Evolutionary conservation across 108 stramenopile species (phyloP).

Genomic region (Discostella stelligeroides): DNA sequence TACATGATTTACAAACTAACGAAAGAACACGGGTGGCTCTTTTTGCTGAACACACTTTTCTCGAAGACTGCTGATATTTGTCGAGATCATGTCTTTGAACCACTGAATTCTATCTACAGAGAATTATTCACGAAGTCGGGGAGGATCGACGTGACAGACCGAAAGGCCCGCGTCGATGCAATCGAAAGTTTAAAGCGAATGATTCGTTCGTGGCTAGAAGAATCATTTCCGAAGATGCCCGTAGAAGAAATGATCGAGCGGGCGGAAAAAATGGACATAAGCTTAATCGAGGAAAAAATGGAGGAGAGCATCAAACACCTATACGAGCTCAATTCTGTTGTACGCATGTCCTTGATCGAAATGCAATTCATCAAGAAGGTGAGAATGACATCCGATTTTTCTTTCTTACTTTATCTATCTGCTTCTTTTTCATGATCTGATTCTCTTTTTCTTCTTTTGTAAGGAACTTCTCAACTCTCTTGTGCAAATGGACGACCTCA

Average conservation of each 20-base stretch:
- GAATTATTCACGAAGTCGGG: slow-evolving; percentile 72
- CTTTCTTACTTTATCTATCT: neutral
- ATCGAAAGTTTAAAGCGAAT: slow-evolving; percentile 79
- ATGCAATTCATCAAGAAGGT: slow-evolving; percentile 92
- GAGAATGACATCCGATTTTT: neutral
- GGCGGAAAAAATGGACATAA: slow-evolving; percentile 83
- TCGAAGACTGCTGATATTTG: slow-evolving; percentile 56
- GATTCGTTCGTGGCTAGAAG: slow-evolving; percentile 91
- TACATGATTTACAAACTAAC: slow-evolving; percentile 58
- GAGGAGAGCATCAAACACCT: slow-evolving; percentile 83
- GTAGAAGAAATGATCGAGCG: slow-evolving; percentile 46
- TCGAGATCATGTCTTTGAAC: slow-evolving; percentile 70
- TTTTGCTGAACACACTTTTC: slow-evolving; percentile 36
- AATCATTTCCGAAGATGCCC: slow-evolving; percentile 79
- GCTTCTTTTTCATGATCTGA: neutral
- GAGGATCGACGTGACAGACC: slow-evolving; percentile 73
- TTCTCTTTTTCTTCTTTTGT: neutral
- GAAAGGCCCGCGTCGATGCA: slow-evolving; percentile 69
- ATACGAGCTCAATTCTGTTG: slow-evolving; percentile 76
- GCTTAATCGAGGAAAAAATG: slow-evolving; percentile 75
- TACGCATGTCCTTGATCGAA: slow-evolving; percentile 88
- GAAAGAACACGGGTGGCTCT: slow-evolving; percentile 48
- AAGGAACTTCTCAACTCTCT: slow-evolving; percentile 89
- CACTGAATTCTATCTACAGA: slow-evolving; percentile 62
- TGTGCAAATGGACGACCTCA: slow-evolving; percentile 87